phyloP scores from a whole-genome alignment of 2,329 filamentous ascomycete species.

The Ceratocystis lukuohia region DNA sequence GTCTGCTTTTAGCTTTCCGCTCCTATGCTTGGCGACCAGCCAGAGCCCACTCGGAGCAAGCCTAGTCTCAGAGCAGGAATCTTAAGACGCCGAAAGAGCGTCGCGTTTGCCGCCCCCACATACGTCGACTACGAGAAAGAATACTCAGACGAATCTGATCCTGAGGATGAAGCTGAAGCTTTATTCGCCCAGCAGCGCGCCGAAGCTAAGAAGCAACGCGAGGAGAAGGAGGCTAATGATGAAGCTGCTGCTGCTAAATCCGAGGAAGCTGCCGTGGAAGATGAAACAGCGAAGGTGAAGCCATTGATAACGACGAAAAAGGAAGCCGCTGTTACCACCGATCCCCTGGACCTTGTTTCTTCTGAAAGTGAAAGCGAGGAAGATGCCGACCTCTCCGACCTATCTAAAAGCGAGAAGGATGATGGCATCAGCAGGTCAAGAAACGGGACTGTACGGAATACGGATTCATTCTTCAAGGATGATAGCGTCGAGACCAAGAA shows the following conservation, averaged over 20 bases:
- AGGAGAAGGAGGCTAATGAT: slow-evolving; percentile 21
- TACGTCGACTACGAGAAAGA: slow-evolving; percentile 82
- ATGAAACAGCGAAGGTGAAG: slow-evolving; percentile 43
- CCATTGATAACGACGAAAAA: slow-evolving; percentile 32
- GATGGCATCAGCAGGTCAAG: slow-evolving; percentile 50
- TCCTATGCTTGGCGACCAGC: slow-evolving; percentile 48
- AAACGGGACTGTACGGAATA: slow-evolving; percentile 78
- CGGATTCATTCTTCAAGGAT: slow-evolving; percentile 95
- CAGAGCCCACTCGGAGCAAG: slow-evolving; percentile 47
- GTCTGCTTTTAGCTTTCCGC: slow-evolving; percentile 37
- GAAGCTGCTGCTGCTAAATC: neutral
- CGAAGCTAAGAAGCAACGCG: slow-evolving; percentile 25
- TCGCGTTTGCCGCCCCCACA: slow-evolving; percentile 71
- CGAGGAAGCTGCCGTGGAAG: slow-evolving; percentile 27
- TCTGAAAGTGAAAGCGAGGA: slow-evolving; percentile 5
- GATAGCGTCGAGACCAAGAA: slow-evolving; percentile 92
- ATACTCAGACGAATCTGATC: slow-evolving; percentile 63
- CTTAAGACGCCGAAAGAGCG: slow-evolving; percentile 70
- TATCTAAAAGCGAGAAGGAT: slow-evolving; percentile 18
- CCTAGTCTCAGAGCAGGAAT: slow-evolving; percentile 60
- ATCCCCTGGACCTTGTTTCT: neutral
- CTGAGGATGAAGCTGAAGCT: slow-evolving; percentile 35
- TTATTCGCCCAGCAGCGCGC: slow-evolving; percentile 28
- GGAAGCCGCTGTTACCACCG: slow-evolving; percentile 24
- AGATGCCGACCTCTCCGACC: neutral